phyloP scores from a whole-genome alignment of 306 rosid species.

The Clitoria ternatea region DNA sequence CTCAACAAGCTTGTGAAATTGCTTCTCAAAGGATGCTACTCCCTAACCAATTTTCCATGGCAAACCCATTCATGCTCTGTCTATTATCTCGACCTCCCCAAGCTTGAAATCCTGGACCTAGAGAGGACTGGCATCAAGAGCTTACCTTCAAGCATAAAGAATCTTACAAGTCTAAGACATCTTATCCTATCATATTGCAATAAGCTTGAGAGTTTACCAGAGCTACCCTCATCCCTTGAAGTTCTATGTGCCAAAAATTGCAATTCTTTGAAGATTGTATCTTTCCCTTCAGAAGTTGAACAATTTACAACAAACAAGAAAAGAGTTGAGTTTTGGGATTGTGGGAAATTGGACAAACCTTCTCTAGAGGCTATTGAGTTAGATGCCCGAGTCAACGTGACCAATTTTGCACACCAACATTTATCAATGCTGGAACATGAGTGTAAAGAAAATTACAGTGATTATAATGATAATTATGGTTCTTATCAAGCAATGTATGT shows the following conservation, averaged over 20 bases:
- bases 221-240: slow-evolving; percentile 19
- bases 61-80: neutral
- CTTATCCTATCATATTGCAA: neutral
- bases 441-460: neutral
- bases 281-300: neutral
- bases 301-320: neutral
- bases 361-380: neutral
- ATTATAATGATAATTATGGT: neutral
- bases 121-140: neutral
- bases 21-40: neutral
- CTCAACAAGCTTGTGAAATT: neutral
- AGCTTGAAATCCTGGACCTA: neutral
- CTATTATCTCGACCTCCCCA: neutral
- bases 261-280: neutral
- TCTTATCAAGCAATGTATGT: neutral
- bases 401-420: neutral
- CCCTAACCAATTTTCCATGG: neutral
- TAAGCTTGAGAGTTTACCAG: neutral
- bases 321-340: neutral
- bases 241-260: neutral
- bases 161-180: neutral
- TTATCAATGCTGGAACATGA: neutral
- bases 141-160: neutral
- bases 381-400: neutral
- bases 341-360: neutral